Evolutionary conservation across 805 yeast genomes (phyloP).

Genomic region (Starmerella lactis-condensi): DNA sequence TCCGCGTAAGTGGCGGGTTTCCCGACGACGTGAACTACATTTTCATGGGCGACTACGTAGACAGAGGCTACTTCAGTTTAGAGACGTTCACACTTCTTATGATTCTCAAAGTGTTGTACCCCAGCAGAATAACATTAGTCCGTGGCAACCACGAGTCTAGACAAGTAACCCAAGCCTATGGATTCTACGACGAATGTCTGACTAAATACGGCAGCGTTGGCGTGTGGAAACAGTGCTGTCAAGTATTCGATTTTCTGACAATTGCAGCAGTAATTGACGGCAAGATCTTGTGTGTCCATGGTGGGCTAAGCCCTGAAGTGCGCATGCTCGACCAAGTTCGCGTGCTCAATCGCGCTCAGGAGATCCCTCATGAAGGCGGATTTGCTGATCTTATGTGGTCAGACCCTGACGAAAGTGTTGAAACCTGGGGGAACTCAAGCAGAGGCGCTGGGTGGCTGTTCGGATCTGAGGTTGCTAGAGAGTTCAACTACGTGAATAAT

Average conservation of each 20-base stretch:
- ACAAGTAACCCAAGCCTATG: slow-evolving; percentile 97
- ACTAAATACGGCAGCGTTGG: slow-evolving; percentile 86
- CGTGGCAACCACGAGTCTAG: slow-evolving; percentile 96
- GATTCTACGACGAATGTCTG: slow-evolving; percentile 89
- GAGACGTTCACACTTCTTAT: slow-evolving; percentile 86
- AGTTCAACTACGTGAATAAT: slow-evolving; percentile 88
- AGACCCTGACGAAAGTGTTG: slow-evolving; percentile 84
- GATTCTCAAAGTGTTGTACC: slow-evolving; percentile 81
- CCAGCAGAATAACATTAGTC: slow-evolving; percentile 69
- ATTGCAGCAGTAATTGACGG: slow-evolving; percentile 94
- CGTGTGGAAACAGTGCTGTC: slow-evolving; percentile 93
- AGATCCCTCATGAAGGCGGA: slow-evolving; percentile 98
- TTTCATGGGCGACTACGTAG: slow-evolving; percentile 90
- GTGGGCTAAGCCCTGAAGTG: slow-evolving; percentile 92
- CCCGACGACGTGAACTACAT: slow-evolving; percentile 64
- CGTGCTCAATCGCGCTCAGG: slow-evolving; percentile 87
- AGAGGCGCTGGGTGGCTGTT: slow-evolving; percentile 98
- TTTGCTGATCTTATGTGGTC: slow-evolving; percentile 96
- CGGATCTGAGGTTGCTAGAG: slow-evolving; percentile 84
- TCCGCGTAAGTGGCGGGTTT: slow-evolving; percentile 80
- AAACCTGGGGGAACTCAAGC: slow-evolving; percentile 95
- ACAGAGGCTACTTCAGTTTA: slow-evolving; percentile 86
- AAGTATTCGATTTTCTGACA: slow-evolving; percentile 83
- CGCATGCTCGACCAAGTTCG: slow-evolving; percentile 93
- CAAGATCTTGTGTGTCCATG: slow-evolving; percentile 84